A percentile compares a stretch with the other conserved stretches of the same genome.
phyloP scores from a whole-genome alignment of 805 yeast genomes.

The Huiozyma sinensis region DNA sequence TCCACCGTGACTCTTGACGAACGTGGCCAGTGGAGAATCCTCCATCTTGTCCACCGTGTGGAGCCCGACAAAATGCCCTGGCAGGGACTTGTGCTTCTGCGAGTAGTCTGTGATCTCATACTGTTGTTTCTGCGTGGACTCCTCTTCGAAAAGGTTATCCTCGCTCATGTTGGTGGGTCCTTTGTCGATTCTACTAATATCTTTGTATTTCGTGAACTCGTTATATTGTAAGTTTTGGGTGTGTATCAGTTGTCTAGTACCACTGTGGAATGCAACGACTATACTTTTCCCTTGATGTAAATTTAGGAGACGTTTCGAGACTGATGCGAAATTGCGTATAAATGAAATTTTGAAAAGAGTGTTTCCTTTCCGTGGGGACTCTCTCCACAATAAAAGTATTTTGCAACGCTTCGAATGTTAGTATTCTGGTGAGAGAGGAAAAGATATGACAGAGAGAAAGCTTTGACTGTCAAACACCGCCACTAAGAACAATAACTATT shows the following conservation, averaged over 20 bases:
- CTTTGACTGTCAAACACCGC: too few species aligned
- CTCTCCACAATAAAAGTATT: too few species aligned
- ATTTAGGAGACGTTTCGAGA: too few species aligned
- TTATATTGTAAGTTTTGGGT: neutral
- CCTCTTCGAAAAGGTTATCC: slow-evolving; percentile 30
- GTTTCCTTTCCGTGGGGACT: too few species aligned
- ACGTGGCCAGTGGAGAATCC: slow-evolving; percentile 68
- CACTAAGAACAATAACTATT: too few species aligned
- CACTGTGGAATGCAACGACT: too few species aligned
- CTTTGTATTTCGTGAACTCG: neutral
- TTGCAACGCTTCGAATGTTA: too few species aligned
- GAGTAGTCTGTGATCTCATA: slow-evolving; percentile 28
- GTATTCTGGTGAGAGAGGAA: too few species aligned
- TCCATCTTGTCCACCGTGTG: slow-evolving; percentile 71
- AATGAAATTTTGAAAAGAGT: too few species aligned
- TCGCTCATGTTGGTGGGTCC: slow-evolving; percentile 29
- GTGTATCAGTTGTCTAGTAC: neutral
- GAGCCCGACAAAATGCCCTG: slow-evolving; percentile 72
- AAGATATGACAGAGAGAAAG: too few species aligned
- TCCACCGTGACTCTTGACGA: slow-evolving; percentile 78
- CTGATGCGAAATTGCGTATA: too few species aligned
- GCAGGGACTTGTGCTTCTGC: slow-evolving; percentile 34
- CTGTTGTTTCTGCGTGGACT: slow-evolving; percentile 21
- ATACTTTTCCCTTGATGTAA: too few species aligned
- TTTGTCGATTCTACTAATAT: neutral